Conservation (phyloP, 2,329 filamentous ascomycete species). For the Fonsecaea nubica region DNA sequence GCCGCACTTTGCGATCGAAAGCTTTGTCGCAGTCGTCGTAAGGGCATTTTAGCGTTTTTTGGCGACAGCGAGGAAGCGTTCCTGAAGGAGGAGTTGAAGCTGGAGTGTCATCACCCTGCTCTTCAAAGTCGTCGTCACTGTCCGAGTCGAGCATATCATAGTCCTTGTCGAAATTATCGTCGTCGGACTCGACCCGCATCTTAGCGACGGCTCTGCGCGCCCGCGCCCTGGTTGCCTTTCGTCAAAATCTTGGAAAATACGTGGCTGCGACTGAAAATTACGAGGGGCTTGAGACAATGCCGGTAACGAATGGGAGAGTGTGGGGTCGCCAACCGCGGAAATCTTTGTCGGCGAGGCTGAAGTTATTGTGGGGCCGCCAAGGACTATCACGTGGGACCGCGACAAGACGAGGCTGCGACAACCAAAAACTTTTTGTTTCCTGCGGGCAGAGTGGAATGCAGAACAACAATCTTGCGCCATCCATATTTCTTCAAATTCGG, state of each 20-base stretch:
- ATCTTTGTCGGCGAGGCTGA: constrained; percentile 12
- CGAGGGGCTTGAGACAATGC: constrained; percentile 5
- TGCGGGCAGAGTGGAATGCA: constrained; percentile 3
- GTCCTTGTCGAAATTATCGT: constrained; percentile 32
- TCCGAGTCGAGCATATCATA: constrained; percentile 37
- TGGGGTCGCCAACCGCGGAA: constrained; percentile 14
- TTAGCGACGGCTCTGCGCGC: constrained; percentile 20
- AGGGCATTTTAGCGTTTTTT: constrained; percentile 79
- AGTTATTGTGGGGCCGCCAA: constrained; percentile 4
- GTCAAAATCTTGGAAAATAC: constrained; percentile 15
- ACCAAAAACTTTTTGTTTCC: not conserved
- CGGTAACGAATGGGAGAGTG: constrained; percentile 21
- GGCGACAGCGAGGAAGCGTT: constrained; percentile 62
- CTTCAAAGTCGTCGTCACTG: constrained; percentile 26
- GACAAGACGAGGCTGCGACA: not conserved
- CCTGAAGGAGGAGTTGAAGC: constrained; percentile 39
- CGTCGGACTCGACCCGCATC: constrained; percentile 37
- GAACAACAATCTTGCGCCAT: not conserved
- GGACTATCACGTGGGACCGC: not conserved
- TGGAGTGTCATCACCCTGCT: constrained; percentile 33
- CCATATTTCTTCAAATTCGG: not conserved
- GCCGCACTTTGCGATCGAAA: constrained; percentile 83
- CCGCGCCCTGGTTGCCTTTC: constrained; percentile 16
- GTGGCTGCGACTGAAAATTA: constrained; percentile 22
- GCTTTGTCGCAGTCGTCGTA: constrained; percentile 77